These are phyloP conservation scores for Vaucheria bursata DNA, from an alignment of 352 stramenopile genomes.

Conservation along the genomic window DNA sequence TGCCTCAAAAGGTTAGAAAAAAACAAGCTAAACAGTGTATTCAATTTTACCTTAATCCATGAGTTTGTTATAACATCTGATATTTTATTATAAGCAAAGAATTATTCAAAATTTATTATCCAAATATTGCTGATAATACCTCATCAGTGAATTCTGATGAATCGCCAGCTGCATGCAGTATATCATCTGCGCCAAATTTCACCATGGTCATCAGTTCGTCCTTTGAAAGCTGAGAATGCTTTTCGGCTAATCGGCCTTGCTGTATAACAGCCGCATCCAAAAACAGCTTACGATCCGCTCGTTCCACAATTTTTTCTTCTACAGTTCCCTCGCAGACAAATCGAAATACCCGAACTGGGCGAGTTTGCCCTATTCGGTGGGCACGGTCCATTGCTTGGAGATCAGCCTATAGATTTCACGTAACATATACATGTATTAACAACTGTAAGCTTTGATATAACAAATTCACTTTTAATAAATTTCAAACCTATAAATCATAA, in stretches of 20 bases:
- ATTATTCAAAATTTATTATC: too few species aligned
- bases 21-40: too few species aligned
- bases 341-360: conserved; percentile 91
- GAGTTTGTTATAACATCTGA: too few species aligned
- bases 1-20: too few species aligned
- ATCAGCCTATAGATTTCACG: conserved; percentile 57
- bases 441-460: background rate
- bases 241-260: conserved; percentile 79
- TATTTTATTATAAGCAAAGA: too few species aligned
- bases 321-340: conserved; percentile 98
- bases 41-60: too few species aligned
- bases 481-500: background rate
- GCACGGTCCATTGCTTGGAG: conserved; percentile 90
- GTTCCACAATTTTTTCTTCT: conserved; percentile 94
- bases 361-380: conserved; percentile 97
- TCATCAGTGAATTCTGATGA: conserved; percentile 45
- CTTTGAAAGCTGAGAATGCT: conserved; percentile 72
- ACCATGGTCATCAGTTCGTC: conserved; percentile 97
- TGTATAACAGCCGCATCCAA: conserved; percentile 98
- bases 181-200: conserved; percentile 64
- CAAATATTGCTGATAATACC: background rate
- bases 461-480: background rate
- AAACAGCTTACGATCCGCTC: conserved; percentile 95
- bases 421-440: background rate
- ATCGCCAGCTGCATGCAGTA: conserved; percentile 58